phyloP scores from a whole-genome alignment of 2,329 filamentous ascomycete genomes.

The Grosmannia serpens region DNA sequence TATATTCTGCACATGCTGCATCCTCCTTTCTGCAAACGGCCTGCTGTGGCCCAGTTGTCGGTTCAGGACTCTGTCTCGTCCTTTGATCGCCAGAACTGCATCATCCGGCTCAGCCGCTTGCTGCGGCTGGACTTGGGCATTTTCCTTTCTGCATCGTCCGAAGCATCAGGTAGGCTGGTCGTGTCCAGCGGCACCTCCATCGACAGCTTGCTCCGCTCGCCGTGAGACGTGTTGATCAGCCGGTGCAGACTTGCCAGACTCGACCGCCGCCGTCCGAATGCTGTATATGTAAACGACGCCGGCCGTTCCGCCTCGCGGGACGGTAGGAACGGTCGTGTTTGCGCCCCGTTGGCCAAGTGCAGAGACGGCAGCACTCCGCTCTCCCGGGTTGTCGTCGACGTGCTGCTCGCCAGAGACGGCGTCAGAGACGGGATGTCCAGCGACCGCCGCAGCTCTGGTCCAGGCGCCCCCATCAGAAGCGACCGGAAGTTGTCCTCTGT shows the following conservation, averaged over 20 bases:
- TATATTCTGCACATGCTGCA: not conserved
- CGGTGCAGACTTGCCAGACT: constrained; percentile 69
- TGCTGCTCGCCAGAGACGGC: constrained; percentile 63
- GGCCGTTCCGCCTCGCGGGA: constrained; percentile 43
- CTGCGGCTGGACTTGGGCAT: constrained; percentile 49
- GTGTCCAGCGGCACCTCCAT: constrained; percentile 50
- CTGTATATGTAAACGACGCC: constrained; percentile 48
- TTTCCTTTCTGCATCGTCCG: constrained; percentile 40
- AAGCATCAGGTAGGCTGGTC: not conserved
- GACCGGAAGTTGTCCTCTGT: constrained; percentile 60
- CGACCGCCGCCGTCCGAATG: constrained; percentile 58
- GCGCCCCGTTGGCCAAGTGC: constrained; percentile 19
- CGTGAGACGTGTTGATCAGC: constrained; percentile 63
- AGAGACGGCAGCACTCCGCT: constrained; percentile 39
- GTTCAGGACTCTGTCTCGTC: constrained; percentile 17
- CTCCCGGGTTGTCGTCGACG: constrained; percentile 65
- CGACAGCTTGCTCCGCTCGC: constrained; percentile 63
- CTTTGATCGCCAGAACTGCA: constrained; percentile 67
- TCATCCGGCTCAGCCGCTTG: constrained; percentile 60
- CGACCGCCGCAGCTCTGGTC: constrained; percentile 60
- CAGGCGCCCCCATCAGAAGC: constrained; percentile 60
- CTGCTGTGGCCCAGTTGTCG: not conserved
- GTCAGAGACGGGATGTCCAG: constrained; percentile 61
- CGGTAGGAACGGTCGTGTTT: constrained; percentile 35
- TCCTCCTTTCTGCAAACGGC: not conserved